Conservation (phyloP, 305 asterid genomes). For the Coffea humblotiana region DNA sequence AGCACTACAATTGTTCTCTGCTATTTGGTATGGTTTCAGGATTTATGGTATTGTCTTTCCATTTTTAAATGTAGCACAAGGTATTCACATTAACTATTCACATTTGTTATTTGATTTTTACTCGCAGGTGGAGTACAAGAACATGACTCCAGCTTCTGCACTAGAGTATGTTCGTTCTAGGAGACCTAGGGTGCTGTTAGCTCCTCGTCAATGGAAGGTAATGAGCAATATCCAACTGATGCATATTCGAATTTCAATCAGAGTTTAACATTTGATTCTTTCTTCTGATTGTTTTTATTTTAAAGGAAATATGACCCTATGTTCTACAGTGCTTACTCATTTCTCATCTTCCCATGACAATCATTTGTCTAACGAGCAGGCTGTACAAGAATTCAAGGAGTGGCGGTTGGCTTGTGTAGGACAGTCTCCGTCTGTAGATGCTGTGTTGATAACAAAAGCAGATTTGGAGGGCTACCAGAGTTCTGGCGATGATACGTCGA, state of each 20-base stretch:
- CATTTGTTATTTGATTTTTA: constrained; percentile 13
- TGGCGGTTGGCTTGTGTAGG: constrained; percentile 42
- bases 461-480: constrained; percentile 87
- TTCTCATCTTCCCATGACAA: background rate
- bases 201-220: constrained; percentile 93
- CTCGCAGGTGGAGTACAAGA: constrained; percentile 76
- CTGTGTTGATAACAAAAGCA: constrained; percentile 76
- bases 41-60: background rate
- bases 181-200: constrained; percentile 82
- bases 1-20: constrained; percentile 93
- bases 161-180: constrained; percentile 78
- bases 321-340: constrained; percentile 7
- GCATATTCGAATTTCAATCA: background rate
- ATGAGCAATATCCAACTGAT: background rate
- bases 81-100: background rate
- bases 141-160: constrained; percentile 78
- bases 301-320: background rate
- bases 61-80: background rate
- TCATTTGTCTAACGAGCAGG: constrained; percentile 44
- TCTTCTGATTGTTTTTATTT: constrained; percentile 5
- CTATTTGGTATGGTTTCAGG: constrained; percentile 51
- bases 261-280: background rate
- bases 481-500: constrained; percentile 39
- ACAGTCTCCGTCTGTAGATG: constrained; percentile 59
- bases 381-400: constrained; percentile 79